A percentile compares a stretch with the other conserved stretches of the same genome.
Conservation (phyloP, 306 rosid species). For the Arachis stenosperma region DNA sequence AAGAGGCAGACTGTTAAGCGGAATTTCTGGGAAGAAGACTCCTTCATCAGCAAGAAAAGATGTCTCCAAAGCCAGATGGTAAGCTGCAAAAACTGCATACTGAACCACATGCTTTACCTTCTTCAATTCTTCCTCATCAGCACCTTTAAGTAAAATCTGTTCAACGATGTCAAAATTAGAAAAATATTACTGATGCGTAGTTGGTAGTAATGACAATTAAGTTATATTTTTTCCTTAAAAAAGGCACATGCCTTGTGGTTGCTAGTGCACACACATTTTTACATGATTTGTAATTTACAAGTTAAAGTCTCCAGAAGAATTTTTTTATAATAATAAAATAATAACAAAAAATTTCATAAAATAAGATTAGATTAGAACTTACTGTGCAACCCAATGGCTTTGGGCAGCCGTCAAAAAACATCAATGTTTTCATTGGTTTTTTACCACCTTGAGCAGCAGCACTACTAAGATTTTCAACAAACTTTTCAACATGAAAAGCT, state of each 20-base stretch:
- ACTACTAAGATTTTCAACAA: slow-evolving; percentile 67
- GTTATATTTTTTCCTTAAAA: neutral
- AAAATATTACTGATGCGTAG: neutral
- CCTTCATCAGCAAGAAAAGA: slow-evolving; percentile 99
- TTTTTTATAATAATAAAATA: slow-evolving; percentile 2
- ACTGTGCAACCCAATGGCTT: slow-evolving; percentile 97
- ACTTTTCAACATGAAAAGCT: slow-evolving; percentile 74
- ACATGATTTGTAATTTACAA: neutral
- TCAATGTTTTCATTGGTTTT: slow-evolving; percentile 79
- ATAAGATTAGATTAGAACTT: slow-evolving; percentile 48
- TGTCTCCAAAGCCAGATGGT: slow-evolving; percentile 96
- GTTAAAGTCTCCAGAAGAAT: slow-evolving; percentile 11
- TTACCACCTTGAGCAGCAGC: slow-evolving; percentile 69
- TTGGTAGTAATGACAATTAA: neutral
- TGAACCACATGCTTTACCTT: slow-evolving; percentile 95
- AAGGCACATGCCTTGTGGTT: neutral
- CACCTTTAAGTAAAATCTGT: slow-evolving; percentile 94
- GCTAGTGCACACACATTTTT: too few species aligned
- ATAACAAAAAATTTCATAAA: too few species aligned
- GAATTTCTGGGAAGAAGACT: slow-evolving; percentile 88
- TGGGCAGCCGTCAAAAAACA: slow-evolving; percentile 98
- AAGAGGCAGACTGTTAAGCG: slow-evolving; percentile 75
- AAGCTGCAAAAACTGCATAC: slow-evolving; percentile 96
- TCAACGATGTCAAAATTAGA: slow-evolving; percentile 33
- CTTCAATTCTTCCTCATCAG: slow-evolving; percentile 83